These are phyloP conservation scores for Vigna radiata DNA, from an alignment of 306 rosid species.

Conservation along the genomic window DNA sequence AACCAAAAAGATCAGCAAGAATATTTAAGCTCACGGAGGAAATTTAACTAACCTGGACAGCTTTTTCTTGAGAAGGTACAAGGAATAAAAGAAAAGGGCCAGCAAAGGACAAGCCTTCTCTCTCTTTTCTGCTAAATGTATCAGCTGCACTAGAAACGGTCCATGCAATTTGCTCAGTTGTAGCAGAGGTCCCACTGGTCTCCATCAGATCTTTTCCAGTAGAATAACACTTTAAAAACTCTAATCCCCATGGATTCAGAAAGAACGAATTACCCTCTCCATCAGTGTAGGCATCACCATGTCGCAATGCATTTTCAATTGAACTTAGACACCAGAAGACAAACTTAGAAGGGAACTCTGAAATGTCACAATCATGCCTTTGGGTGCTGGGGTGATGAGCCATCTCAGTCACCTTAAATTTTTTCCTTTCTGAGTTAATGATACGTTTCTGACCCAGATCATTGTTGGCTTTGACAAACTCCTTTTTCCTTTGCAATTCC, in stretches of 20 bases:
- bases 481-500: slow-evolving; percentile 23
- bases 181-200: slow-evolving; percentile 68
- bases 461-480: slow-evolving; percentile 28
- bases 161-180: slow-evolving; percentile 88
- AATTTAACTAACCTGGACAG: slow-evolving; percentile 62
- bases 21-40: slow-evolving; percentile 25
- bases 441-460: slow-evolving; percentile 33
- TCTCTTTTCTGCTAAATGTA: slow-evolving; percentile 78
- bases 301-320: slow-evolving; percentile 70
- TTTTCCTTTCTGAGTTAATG: slow-evolving; percentile 39
- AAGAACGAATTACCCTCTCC: slow-evolving; percentile 72
- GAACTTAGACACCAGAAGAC: slow-evolving; percentile 77
- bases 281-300: slow-evolving; percentile 55
- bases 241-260: slow-evolving; percentile 81
- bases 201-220: slow-evolving; percentile 79
- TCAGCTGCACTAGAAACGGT: slow-evolving; percentile 80
- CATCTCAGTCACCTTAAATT: slow-evolving; percentile 43
- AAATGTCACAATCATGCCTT: slow-evolving; percentile 45
- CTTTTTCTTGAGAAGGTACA: slow-evolving; percentile 84
- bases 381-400: slow-evolving; percentile 30
- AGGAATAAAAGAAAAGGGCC: slow-evolving; percentile 86
- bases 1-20: not conserved
- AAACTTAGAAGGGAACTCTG: slow-evolving; percentile 76
- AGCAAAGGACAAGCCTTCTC: slow-evolving; percentile 64
- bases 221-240: slow-evolving; percentile 78